Conservation (phyloP, 75 land plant species). For the Azolla pinnata region DNA sequence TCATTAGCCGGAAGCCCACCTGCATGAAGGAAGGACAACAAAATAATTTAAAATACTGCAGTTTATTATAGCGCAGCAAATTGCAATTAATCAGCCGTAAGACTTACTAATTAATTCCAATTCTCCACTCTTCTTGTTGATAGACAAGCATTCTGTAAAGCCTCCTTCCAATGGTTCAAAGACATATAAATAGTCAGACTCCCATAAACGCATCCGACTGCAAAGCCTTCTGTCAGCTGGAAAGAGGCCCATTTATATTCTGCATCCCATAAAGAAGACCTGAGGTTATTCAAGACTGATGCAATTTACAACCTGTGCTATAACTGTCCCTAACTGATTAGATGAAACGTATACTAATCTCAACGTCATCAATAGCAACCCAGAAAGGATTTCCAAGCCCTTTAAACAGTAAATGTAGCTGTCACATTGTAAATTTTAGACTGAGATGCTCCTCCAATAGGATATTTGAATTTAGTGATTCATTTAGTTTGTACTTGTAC, state of each 20-base stretch:
- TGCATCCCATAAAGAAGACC: no score
- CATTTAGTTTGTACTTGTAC: no score
- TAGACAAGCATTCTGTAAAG: conserved; percentile 6
- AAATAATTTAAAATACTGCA: background rate
- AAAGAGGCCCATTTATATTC: conserved; percentile 26
- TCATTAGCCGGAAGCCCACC: conserved; percentile 1
- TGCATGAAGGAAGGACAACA: background rate
- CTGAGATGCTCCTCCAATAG: no score
- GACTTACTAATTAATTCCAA: conserved; percentile 13
- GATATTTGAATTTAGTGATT: no score
- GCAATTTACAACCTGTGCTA: background rate
- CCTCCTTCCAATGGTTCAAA: conserved; percentile 19
- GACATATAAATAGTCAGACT: conserved; percentile 17
- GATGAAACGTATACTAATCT: background rate
- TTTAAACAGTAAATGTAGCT: background rate
- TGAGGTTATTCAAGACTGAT: no score
- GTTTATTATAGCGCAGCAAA: background rate
- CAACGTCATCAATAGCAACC: background rate
- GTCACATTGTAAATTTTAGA: background rate
- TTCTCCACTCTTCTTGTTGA: conserved; percentile 15
- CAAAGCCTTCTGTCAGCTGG: conserved; percentile 11
- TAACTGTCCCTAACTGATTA: background rate
- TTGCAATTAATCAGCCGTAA: background rate
- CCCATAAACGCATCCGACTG: conserved; percentile 29
- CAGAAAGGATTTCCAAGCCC: background rate